Conservation (phyloP, 139 green algal species). For the Chlamydomonas sp. region DNA sequence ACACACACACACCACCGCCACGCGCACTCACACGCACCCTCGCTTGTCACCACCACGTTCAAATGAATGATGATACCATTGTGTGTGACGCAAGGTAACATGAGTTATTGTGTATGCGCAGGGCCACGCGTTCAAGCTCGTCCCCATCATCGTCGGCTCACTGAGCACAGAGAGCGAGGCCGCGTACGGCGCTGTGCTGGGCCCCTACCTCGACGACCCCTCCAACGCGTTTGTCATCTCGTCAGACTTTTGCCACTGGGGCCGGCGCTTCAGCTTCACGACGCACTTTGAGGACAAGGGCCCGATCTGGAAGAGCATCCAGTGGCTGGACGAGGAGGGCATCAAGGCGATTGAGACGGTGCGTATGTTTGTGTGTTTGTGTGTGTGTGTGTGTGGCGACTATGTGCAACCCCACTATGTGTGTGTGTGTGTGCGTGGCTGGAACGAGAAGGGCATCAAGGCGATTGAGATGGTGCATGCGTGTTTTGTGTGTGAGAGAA, state of each 20-base stretch:
- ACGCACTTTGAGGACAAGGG: slow-evolving; percentile 53
- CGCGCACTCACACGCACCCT: too few relatives aligned
- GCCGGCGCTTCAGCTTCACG: slow-evolving; percentile 75
- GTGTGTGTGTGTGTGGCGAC: too few relatives aligned
- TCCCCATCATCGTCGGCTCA: slow-evolving; percentile 93
- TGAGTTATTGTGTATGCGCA: slow-evolving; percentile 58
- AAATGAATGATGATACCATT: too few relatives aligned
- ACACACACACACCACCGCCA: too few relatives aligned
- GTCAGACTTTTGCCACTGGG: slow-evolving; percentile 97
- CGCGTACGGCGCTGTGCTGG: slow-evolving; percentile 72
- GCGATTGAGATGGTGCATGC: too few relatives aligned
- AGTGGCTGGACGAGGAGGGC: slow-evolving; percentile 73
- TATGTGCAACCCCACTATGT: too few relatives aligned
- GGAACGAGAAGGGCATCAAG: too few relatives aligned
- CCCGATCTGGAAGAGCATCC: slow-evolving; percentile 77
- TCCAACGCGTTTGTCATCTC: slow-evolving; percentile 87
- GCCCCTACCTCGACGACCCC: slow-evolving; percentile 71
- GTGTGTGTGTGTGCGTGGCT: too few relatives aligned
- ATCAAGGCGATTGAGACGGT: slow-evolving; percentile 83
- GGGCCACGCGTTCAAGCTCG: slow-evolving; percentile 53
- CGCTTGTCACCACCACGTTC: too few relatives aligned
- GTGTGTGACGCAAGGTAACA: slow-evolving; percentile 65
- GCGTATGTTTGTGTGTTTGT: too few relatives aligned
- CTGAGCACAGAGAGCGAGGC: slow-evolving; percentile 65
- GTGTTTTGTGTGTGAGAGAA: too few relatives aligned